A percentile compares a stretch with the other conserved stretches of the same genome.
These are phyloP conservation scores for Fusarium piperis DNA, from an alignment of 2,329 filamentous ascomycete species.

Conservation along the genomic window DNA sequence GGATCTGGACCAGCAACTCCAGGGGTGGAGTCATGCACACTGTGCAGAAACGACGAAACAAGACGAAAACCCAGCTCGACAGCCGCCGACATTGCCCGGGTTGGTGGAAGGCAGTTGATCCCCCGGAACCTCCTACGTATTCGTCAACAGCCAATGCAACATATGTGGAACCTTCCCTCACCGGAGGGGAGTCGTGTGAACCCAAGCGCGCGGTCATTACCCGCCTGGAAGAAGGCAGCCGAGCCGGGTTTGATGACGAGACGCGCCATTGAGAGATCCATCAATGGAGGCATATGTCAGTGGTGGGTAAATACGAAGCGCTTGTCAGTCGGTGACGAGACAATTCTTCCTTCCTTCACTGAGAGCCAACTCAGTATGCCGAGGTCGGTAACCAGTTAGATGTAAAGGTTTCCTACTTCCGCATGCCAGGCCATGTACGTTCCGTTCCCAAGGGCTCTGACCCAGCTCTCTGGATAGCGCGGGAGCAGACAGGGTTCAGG, in stretches of 20 bases:
- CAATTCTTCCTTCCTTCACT: not conserved
- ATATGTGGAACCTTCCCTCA: constrained; percentile 13
- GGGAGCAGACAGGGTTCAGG: constrained; percentile 37
- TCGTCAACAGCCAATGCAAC: constrained; percentile 15
- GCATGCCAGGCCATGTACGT: not conserved
- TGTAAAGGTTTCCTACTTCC: not conserved
- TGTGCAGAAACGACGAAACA: constrained; percentile 9
- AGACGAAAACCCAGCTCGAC: not conserved
- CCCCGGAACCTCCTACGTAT: constrained; percentile 10
- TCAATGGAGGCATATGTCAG: not conserved
- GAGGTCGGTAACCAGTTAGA: not conserved
- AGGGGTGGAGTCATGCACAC: constrained; percentile 10
- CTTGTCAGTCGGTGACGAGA: not conserved
- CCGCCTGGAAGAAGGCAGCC: not conserved
- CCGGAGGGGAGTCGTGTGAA: constrained; percentile 11
- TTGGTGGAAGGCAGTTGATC: constrained; percentile 13
- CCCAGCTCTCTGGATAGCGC: constrained; percentile 41
- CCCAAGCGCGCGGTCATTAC: not conserved
- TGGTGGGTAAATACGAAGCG: not conserved
- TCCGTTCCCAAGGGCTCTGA: constrained; percentile 29
- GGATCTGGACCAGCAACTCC: constrained; percentile 9
- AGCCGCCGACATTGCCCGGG: constrained; percentile 10
- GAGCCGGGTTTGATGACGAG: not conserved
- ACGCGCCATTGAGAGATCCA: not conserved
- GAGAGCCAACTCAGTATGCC: not conserved